Base-by-base conservation (phyloP, 202 grass and related monocot species). In the Dendrocalamus latiflorus region DNA sequence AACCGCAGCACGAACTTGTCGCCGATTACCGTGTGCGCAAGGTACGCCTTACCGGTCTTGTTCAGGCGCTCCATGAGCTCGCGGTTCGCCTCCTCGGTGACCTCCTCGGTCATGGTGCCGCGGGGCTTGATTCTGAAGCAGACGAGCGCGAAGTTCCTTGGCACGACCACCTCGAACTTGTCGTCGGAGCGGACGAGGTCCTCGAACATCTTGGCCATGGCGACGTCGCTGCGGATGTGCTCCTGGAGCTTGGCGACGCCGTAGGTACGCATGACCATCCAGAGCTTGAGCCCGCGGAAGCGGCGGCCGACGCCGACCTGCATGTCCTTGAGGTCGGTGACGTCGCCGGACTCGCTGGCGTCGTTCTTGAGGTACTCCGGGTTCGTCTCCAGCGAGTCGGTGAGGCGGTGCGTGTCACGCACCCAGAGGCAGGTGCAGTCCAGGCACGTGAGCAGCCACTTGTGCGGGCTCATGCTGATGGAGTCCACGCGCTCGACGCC, bases 311-410 rank as follows among this genome's bases (percentile, higher is more conserved):
- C 80, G 12, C 89, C 89, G 16, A 94, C 70, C 65, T 94, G 92
- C 82, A 91, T 88, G 80, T 94, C 92, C 70, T 94, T 94, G 71
- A 86, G 84, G 41, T 94, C 92, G 0, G 87, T 86, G 55, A 94
- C 92, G 13, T 12, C 6, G n/a, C 88, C 88, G 3, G 89, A 89
- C 3, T 94, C 89, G 4, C 79, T 94, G 25, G 80, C 86, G 9
- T 83, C 61, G 64, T 94, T 94, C 80, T 86, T 91, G 13, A 94
- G 86, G 72, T 94, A 94, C 89, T 91, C 92, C 11, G 92, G 89
- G 44, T 87, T 78, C 0, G 86, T 91, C 67, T 87, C 88, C 2
- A 91, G 68, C 0, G 92, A 86, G 42, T 22, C 72, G 20, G 83
- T 86, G 9, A 94, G 51, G 1, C 82, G 86, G 13, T 65, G 51